Conservation (phyloP, 768 basidiomycete species). For the Rickenella mellea region DNA sequence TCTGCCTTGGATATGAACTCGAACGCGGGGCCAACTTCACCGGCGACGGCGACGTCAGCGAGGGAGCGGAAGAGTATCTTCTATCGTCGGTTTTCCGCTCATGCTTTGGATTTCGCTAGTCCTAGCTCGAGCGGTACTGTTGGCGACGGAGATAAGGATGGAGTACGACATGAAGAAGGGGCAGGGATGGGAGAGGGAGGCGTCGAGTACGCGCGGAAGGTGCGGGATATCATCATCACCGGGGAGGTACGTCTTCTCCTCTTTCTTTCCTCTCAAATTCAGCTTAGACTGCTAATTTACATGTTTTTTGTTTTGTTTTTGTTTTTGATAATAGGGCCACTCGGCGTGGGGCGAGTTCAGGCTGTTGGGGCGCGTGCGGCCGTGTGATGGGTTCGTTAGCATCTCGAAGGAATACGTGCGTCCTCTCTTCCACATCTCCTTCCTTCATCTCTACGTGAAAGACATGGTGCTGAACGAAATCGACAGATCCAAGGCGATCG, state of each 20-base stretch:
- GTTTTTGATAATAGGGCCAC: conserved; percentile 51
- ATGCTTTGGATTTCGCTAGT: background rate
- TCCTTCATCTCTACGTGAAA: background rate
- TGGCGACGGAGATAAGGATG: too few species aligned
- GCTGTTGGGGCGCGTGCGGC: conserved; percentile 69
- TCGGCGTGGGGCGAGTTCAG: conserved; percentile 88
- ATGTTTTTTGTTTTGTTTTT: conserved; percentile 1
- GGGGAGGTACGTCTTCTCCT: conserved; percentile 48
- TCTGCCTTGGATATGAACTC: conserved; percentile 1
- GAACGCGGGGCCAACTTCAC: conserved; percentile 1
- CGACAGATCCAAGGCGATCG: conserved; percentile 57
- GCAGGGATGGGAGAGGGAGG: conserved; percentile 3
- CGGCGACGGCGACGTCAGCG: background rate
- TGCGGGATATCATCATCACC: conserved; percentile 57
- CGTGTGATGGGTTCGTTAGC: conserved; percentile 72
- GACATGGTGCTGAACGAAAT: background rate
- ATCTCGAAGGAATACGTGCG: conserved; percentile 80
- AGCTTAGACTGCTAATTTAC: too few species aligned
- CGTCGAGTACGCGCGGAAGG: conserved; percentile 13
- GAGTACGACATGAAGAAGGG: conserved; percentile 4
- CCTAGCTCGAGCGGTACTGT: too few species aligned
- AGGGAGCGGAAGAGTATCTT: background rate
- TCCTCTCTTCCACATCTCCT: conserved; percentile 2
- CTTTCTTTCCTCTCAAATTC: background rate
- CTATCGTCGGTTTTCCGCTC: background rate